Percentiles rank a stretch among this genome's conserved stretches.
These are phyloP conservation scores for Dipodascus albidus DNA, from an alignment of 805 yeast genomes.

Conservation along the genomic window DNA sequence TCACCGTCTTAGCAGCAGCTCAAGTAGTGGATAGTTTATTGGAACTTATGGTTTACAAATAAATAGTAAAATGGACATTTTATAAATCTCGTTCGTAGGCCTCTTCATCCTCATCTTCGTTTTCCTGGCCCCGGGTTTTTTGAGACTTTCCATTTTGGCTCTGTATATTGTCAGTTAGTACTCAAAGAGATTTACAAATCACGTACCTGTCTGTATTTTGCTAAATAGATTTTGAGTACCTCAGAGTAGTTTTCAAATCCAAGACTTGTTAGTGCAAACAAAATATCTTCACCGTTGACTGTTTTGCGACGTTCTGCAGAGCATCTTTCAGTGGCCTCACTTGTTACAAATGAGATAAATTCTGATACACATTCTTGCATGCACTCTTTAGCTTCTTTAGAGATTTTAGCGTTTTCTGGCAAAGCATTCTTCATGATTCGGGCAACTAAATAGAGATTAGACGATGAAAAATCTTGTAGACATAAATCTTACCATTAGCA, in stretches of 20 bases:
- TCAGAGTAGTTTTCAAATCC: slow-evolving; percentile 66
- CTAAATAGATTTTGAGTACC: slow-evolving; percentile 53
- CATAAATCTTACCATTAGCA: slow-evolving; percentile 32
- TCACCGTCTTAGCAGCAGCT: slow-evolving; percentile 48
- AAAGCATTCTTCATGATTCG: slow-evolving; percentile 66
- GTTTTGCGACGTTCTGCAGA: slow-evolving; percentile 56
- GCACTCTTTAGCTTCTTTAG: slow-evolving; percentile 71
- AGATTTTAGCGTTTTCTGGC: slow-evolving; percentile 62
- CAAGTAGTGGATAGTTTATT: slow-evolving; percentile 33
- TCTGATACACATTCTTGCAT: slow-evolving; percentile 64
- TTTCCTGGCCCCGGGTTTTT: background rate
- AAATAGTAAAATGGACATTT: too few species aligned
- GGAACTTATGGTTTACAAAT: slow-evolving; percentile 4
- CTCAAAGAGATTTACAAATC: slow-evolving; percentile 8
- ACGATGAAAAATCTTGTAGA: slow-evolving; percentile 17
- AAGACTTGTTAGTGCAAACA: slow-evolving; percentile 49
- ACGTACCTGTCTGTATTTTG: slow-evolving; percentile 44
- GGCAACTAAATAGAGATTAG: slow-evolving; percentile 29
- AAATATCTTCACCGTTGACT: slow-evolving; percentile 57
- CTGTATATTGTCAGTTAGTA: background rate
- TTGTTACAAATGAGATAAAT: slow-evolving; percentile 55
- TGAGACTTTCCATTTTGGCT: background rate
- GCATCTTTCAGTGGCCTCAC: slow-evolving; percentile 54
- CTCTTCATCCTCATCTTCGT: slow-evolving; percentile 2
- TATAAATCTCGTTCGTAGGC: background rate